These are phyloP conservation scores for Rhizopogon vulgaris DNA, from an alignment of 768 basidiomycete genomes.

Conservation along the genomic window DNA sequence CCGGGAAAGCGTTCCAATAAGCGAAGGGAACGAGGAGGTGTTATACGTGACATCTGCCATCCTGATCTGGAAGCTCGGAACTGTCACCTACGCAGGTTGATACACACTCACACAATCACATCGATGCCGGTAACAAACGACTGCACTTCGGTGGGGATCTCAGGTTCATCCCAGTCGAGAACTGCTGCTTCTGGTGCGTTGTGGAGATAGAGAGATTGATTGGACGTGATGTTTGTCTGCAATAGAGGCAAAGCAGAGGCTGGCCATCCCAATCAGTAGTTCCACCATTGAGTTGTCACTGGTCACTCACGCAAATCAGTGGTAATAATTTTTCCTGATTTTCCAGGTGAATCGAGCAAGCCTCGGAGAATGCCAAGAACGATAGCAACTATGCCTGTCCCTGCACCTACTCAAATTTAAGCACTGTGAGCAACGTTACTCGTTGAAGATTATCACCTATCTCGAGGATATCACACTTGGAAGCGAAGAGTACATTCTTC, in stretches of 20 bases:
- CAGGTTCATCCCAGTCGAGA: conserved; percentile 74
- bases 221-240: conserved; percentile 57
- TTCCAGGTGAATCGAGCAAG: conserved; percentile 13
- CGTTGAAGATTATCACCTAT: conserved; percentile 45
- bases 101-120: conserved; percentile 56
- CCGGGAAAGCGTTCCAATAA: conserved; percentile 58
- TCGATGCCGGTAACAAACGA: conserved; percentile 40
- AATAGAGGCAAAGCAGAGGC: conserved; percentile 80
- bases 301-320: conserved; percentile 66
- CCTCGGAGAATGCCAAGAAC: conserved; percentile 54
- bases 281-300: neutral
- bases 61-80: conserved; percentile 30
- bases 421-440: neutral
- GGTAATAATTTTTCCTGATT: conserved; percentile 38
- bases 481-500: conserved; percentile 34
- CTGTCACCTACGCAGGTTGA: neutral
- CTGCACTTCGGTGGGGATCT: conserved; percentile 40
- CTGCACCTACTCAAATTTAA: conserved; percentile 51
- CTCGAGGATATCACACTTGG: conserved; percentile 48
- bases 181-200: conserved; percentile 27
- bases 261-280: conserved; percentile 23
- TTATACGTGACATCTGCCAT: conserved; percentile 96
- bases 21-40: conserved; percentile 73
- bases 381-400: conserved; percentile 78
- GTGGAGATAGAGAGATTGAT: conserved; percentile 28